These are phyloP conservation scores for Gleditsia sinensis DNA, from an alignment of 306 rosid genomes.

Conservation along the genomic window DNA sequence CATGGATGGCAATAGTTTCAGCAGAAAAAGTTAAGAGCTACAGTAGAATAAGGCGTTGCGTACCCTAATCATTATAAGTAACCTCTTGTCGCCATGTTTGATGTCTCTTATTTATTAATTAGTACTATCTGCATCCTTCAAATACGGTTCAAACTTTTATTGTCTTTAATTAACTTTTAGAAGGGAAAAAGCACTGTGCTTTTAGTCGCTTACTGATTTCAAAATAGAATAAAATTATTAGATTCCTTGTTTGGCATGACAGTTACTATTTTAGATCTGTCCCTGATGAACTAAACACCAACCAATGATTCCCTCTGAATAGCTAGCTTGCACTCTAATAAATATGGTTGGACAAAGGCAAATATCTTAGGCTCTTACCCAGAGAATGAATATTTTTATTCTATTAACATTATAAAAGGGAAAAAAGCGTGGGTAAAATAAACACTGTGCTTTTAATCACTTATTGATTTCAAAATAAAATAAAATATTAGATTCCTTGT, in stretches of 20 bases:
- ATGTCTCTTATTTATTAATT: background rate
- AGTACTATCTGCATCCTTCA: background rate
- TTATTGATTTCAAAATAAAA: background rate
- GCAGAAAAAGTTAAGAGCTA: background rate
- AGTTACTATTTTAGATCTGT: background rate
- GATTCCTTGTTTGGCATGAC: background rate
- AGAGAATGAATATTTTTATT: background rate
- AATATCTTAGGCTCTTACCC: background rate
- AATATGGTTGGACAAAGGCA: background rate
- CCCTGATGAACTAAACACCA: background rate
- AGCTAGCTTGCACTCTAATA: background rate
- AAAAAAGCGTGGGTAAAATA: too few relatives aligned
- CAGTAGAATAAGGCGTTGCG: background rate
- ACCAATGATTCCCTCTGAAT: background rate
- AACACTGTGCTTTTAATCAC: too few relatives aligned
- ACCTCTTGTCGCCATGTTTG: background rate
- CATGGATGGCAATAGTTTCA: background rate
- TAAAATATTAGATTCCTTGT: background rate
- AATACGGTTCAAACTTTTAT: background rate
- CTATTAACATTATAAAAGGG: background rate
- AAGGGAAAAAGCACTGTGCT: too few relatives aligned
- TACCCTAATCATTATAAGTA: background rate
- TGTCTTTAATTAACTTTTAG: background rate
- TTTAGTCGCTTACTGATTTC: background rate
- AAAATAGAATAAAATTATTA: background rate